Base-by-base conservation (phyloP, 139 green algal genomes). In the Chlorella sp. region DNA sequence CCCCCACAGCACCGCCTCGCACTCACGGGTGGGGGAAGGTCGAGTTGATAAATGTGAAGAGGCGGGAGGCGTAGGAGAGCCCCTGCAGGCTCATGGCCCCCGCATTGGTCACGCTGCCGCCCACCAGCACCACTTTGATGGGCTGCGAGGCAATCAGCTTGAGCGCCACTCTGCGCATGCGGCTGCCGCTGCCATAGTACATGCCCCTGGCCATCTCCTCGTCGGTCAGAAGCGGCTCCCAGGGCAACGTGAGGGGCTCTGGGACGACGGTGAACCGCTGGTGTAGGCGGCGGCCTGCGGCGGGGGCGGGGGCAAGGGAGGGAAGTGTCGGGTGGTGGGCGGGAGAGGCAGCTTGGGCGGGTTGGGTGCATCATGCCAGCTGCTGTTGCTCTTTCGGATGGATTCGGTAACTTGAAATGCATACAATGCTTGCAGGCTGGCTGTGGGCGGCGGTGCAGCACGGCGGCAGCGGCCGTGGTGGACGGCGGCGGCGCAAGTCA, bases 101-200 rank as follows among this genome's bases (percentile, higher is more conserved):
- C 1, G 34, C 16, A 22, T 81, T 48, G 34, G 75, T 53, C 15
- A 81, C 34, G n/a, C n/a, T 48, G 75, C 75, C 75, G 14, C 75
- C 75, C 75, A 81, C n/a, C n/a, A 81, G 26, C 75, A 81, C 75
- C 14, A 81, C 75, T 36, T 81, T 81, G 75, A 81, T 81, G 7
- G 75, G 34, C 34, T 53, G 4, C 11, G 14, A 7, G 18, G 75
- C 75, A 21, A 81, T 28, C 3, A 81, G 75, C 75, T 81, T 81
- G 3, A 19, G 75, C 3, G 75, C 75, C 15, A 81, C 30, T 5
- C 14, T 34, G 16, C 26, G 34, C 75, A 81, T 34, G 75, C 75
- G 34, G 18, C 28, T 37, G 75, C 75, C 75, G 15, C n/a, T 42
- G 75, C 75, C 75, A 14, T 81, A 81, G 15, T 42, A 36, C 75